Percentiles rank a stretch among this genome's conserved stretches.
These are phyloP conservation scores for Candolleomyces efflorescens DNA, from an alignment of 768 basidiomycete species.

Conservation along the genomic window DNA sequence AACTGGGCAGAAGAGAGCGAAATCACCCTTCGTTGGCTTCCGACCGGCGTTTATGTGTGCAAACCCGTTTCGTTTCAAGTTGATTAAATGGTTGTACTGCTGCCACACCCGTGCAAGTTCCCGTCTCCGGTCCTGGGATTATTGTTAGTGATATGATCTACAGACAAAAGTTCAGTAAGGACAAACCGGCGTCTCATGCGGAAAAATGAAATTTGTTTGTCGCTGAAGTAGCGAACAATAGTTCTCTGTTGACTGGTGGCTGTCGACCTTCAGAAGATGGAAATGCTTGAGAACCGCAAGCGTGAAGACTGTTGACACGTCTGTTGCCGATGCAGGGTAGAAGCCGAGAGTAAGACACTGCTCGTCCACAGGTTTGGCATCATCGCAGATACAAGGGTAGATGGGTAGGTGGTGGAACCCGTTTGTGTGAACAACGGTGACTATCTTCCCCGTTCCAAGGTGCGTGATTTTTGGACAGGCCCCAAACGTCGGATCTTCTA, in stretches of 20 bases:
- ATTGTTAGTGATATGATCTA: not conserved
- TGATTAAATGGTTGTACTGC: too few relatives aligned
- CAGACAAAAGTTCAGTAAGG: not conserved
- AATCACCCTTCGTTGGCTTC: too few relatives aligned
- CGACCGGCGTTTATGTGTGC: too few relatives aligned
- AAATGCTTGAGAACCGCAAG: not conserved
- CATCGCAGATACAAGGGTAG: conserved; percentile 9
- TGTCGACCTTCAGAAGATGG: not conserved
- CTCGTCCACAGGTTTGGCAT: not conserved
- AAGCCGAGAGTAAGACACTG: conserved; percentile 11
- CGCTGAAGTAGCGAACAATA: not conserved
- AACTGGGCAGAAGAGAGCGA: too few relatives aligned
- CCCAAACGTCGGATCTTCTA: not conserved
- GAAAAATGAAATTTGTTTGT: not conserved
- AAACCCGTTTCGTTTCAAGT: too few relatives aligned
- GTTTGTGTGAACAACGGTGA: conserved; percentile 13
- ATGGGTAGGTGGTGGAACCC: conserved; percentile 13
- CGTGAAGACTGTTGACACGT: not conserved
- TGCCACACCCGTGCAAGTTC: not conserved
- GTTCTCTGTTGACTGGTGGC: not conserved
- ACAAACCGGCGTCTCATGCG: not conserved
- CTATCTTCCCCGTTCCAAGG: not conserved
- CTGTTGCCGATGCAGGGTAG: not conserved
- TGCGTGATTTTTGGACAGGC: not conserved
- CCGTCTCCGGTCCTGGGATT: not conserved